Conservation (phyloP, 1,284 basidiomycete species). For the Apiotrichum gamsii region DNA sequence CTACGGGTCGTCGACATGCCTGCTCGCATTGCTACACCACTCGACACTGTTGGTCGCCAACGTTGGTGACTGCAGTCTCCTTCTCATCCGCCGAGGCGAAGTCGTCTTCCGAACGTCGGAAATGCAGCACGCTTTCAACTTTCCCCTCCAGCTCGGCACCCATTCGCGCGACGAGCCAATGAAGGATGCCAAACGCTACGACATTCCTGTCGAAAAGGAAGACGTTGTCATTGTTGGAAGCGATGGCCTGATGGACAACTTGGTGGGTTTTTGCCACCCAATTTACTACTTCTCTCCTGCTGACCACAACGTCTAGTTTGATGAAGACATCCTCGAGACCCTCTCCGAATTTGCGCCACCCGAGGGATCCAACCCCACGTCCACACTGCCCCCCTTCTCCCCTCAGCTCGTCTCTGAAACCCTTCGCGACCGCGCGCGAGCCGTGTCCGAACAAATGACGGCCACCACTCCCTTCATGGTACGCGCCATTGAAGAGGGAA, state of each 20-base stretch:
- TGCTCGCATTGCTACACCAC: slow-evolving; percentile 56
- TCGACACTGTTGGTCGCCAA: slow-evolving; percentile 84
- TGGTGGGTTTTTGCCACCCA: slow-evolving; percentile 46
- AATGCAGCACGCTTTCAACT: slow-evolving; percentile 96
- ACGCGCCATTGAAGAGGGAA: slow-evolving; percentile 53
- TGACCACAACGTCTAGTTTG: no score
- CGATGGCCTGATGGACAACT: slow-evolving; percentile 87
- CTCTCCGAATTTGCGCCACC: slow-evolving; percentile 60
- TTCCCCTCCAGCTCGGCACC: slow-evolving; percentile 72
- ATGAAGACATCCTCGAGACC: slow-evolving; percentile 87
- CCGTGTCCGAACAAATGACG: slow-evolving; percentile 50
- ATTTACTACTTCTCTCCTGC: neutral
- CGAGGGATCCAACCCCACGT: slow-evolving; percentile 6
- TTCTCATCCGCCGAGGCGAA: slow-evolving; percentile 70
- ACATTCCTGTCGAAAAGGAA: slow-evolving; percentile 70
- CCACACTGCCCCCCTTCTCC: slow-evolving; percentile 42
- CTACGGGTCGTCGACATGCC: slow-evolving; percentile 53
- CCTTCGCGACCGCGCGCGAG: slow-evolving; percentile 51
- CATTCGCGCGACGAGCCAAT: slow-evolving; percentile 61
- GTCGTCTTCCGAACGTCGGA: slow-evolving; percentile 83
- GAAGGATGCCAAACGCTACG: slow-evolving; percentile 64
- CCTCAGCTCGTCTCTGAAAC: slow-evolving; percentile 54
- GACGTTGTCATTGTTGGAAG: slow-evolving; percentile 85
- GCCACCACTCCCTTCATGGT: slow-evolving; percentile 54
- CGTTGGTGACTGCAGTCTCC: slow-evolving; percentile 83